Evolutionary conservation across 441 rosid species (phyloP), one percentile per base, ranked within the genome.

Genomic region (Jatropha multifida): DNA sequence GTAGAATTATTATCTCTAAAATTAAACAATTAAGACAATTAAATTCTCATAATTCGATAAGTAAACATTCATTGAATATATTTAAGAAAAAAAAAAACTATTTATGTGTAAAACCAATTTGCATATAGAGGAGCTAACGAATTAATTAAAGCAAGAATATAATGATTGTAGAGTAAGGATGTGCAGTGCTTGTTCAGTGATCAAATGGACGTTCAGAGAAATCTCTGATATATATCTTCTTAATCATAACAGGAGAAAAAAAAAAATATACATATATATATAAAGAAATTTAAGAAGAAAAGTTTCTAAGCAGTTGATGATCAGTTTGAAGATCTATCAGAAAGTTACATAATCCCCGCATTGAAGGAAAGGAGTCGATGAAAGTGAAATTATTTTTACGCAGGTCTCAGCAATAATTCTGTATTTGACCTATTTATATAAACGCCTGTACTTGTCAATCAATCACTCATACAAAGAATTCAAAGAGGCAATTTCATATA

Each of bases 401-500:
- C 7, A 20, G 23, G 14, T 17, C 32, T 9, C 6, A 26, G 75
- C 75, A 72, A 60, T 61, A 60, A 72, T 46, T 61, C 18, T 27
- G 68, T 46, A 72, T 67, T 27, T 46, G 68, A 62, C 75, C 32
- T 48, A 4, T 61, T 7, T n/a, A 60, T 27, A 38, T 11, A 13
- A 20, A 18, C 8, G 20, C 7, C 7, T 14, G 56, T 61, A 48
- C 32, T 14, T 7, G 68, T 72, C 66, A 72, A 72, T 72, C 68
- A 62, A 72, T 60, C 42, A 42, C 74, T n/a, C 32, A 32, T 59
- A 23, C 23, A 60, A 48, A 51, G 27, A 56, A 73, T 62, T 73
- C 69, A 73, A 73, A 73, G 11, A 32, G 63, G 76, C 44, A 73
- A 73, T 73, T 73, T 73, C 61, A 18, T 38, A 38, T 32, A 49